Evolutionary conservation across 2,329 filamentous ascomycete genomes (phyloP), one percentile per base, ranked within the genome.

Genomic region (Colletotrichum aenigma): DNA sequence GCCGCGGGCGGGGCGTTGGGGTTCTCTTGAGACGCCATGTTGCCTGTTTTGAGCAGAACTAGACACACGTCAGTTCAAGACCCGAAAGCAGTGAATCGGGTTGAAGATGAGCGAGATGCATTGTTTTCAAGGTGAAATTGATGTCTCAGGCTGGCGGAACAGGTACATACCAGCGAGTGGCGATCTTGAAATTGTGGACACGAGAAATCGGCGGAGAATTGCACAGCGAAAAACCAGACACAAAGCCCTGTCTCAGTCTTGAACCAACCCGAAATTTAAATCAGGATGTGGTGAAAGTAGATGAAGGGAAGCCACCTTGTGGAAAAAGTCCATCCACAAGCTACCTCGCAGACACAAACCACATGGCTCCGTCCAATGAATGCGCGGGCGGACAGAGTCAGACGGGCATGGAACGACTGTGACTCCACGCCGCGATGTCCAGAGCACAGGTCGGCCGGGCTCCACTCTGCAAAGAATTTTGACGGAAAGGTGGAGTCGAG

Each of bases 1-100:
- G 89, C 89, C 13, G 88, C 82, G 7, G 93, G 93, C n/a, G 90
- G 89, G 30, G 83, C 83, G 79, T 87, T 85, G 34, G 74, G 38
- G 43, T 67, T 71, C 26, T 70, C 74, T 28, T 76, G 74, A 58
- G 80, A 79, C 60, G 81, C 79, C 84, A 86, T 86, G 26, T 60
- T 69, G 26, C 9, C 24, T 43, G 38, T 43, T 69, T 68, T 30
- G 62, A 15, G 26, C 48, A 34, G 66, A 26, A n/a, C 36, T 38
- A 60, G 30, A 30, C n/a, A 24, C 65, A 28, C 32, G 34, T 71
- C 43, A 71, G 66, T 21, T 15, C 38, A 65, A 16, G 12, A 16
- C 16, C 58, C 15, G 26, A 58, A 43, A 55, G n/a, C 65, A 58
- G n/a, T 21, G 10, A 16, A 58, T 12, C 12, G 21, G 28, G 58